These are phyloP conservation scores for Globisporangium orthogonon DNA, from an alignment of 352 stramenopile species.

Conservation along the genomic window DNA sequence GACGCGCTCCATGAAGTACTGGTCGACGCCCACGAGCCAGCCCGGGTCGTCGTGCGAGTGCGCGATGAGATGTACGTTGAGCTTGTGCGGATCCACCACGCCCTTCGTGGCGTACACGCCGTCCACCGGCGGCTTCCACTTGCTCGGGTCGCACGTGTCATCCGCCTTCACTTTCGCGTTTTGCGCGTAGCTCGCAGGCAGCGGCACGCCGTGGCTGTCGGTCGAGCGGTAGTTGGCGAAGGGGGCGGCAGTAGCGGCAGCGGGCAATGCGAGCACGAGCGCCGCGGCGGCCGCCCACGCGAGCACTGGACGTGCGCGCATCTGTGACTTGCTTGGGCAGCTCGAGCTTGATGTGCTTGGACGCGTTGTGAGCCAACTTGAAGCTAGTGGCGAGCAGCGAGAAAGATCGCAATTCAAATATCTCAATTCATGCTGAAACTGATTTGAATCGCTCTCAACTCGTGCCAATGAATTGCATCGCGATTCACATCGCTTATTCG, in stretches of 20 bases:
- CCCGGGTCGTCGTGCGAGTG: conserved; percentile 95
- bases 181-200: conserved; percentile 1
- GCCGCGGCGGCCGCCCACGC: conserved; percentile 2
- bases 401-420: neutral
- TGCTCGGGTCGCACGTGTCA: conserved; percentile 42
- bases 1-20: conserved; percentile 94
- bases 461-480: too few species aligned
- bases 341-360: neutral
- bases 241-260: neutral
- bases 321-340: neutral
- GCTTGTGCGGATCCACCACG: conserved; percentile 44
- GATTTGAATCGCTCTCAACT: neutral
- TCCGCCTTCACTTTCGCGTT: neutral
- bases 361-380: neutral
- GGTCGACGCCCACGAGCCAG: conserved; percentile 96
- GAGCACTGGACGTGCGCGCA: conserved; percentile 12
- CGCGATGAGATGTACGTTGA: conserved; percentile 96
- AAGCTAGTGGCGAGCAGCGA: neutral
- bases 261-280: conserved; percentile 5
- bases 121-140: conserved; percentile 58
- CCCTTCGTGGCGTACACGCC: conserved; percentile 65
- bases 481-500: too few species aligned
- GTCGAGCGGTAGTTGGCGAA: neutral
- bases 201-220: conserved; percentile 13
- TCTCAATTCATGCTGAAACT: neutral